Evolutionary conservation across 495 filamentous ascomycete genomes (phyloP), one percentile per base, ranked within the genome.

Genomic region (Tuber borchii): DNA sequence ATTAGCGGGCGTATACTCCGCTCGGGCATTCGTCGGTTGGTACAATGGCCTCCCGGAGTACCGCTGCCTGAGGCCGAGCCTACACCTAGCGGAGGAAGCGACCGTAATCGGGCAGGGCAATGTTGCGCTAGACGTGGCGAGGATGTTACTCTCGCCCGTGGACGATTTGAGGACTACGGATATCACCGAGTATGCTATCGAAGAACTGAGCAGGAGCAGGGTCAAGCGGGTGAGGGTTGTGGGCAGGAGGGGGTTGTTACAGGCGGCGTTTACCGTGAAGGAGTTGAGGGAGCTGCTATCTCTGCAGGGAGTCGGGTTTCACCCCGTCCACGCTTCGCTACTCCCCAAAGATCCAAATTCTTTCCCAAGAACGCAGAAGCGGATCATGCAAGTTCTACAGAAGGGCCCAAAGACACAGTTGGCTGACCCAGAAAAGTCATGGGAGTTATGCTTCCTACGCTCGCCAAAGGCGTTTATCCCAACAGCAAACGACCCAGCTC

Each of bases 21-120:
- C 95, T 5, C 89, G 95, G 10, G 92, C 93, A 71, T 99, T 98
- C 84, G 96, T 99, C 9, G 95, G 95, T 22, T 99, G 95, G 95
- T 99, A 99, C 84, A 98, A 98, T 82, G 94, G 96, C 26, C 87
- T 97, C 0, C 96, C 95, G 0, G 92, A 97, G 80, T 92, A 92
- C 83, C 88, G 92, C 39, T 83, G 89, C 78, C 84, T 97, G n/a
- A 86, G 87, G 19, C 95, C 95, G 1, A 89, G 93, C 80, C 88
- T 98, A 20, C 89, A 89, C 2, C 74, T 77, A 12, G 93, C 92
- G 2, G 94, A 97, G 69, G 89, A 94, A 79, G 96, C 93, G 6
- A 89, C 97, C 26, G 88, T 99, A 61, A 90, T 99, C 75, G 95
- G 95, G 2, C 94, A 98, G 81, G 95, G 95, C 0, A 99, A 99